These are phyloP conservation scores for Coriaria nepalensis DNA, from an alignment of 306 rosid genomes.

Conservation along the genomic window DNA sequence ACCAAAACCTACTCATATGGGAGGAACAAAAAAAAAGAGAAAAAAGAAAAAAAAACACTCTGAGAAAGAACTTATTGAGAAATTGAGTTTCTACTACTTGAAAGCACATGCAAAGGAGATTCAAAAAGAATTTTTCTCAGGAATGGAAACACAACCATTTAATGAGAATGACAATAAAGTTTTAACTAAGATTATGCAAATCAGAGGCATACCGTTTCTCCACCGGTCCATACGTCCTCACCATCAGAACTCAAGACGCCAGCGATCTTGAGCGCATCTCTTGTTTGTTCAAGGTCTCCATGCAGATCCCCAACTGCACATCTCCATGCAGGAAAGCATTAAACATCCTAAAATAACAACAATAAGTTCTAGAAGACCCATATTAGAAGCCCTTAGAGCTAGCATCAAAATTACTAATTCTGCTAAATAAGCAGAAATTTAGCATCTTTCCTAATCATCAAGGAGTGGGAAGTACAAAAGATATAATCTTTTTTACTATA, in stretches of 20 bases:
- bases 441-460: too few relatives aligned
- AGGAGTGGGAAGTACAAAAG: too few relatives aligned
- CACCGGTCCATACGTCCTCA: conserved; percentile 78
- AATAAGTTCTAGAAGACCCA: neutral
- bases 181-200: neutral
- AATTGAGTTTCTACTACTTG: neutral
- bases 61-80: neutral
- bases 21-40: too few relatives aligned
- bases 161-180: neutral
- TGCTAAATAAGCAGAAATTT: too few relatives aligned
- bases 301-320: conserved; percentile 83
- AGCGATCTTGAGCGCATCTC: conserved; percentile 81
- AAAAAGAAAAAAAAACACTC: neutral
- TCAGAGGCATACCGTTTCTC: conserved; percentile 46
- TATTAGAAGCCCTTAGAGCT: neutral
- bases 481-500: too few relatives aligned
- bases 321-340: neutral
- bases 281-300: conserved; percentile 79
- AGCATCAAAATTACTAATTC: too few relatives aligned
- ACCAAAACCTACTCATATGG: conserved; percentile 85
- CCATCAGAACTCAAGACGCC: conserved; percentile 75
- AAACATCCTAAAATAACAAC: neutral
- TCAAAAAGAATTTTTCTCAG: too few relatives aligned
- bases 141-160: too few relatives aligned
- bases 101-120: too few relatives aligned